A percentile compares a stretch with the other conserved stretches of the same genome.
These are phyloP conservation scores for Termitomyces sp. DNA, from an alignment of 768 basidiomycete genomes.

Conservation along the genomic window DNA sequence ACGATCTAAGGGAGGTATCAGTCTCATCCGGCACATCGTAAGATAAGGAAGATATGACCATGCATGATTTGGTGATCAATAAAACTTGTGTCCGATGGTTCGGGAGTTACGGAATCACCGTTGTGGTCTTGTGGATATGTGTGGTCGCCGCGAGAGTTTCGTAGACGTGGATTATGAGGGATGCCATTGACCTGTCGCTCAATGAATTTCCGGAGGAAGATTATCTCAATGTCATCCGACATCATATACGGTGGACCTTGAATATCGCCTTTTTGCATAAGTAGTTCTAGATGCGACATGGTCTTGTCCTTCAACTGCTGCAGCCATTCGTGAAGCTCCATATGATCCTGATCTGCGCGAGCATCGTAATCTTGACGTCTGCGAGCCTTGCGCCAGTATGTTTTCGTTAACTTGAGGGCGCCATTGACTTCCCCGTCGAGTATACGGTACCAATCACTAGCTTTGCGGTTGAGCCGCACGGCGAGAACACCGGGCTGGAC, in stretches of 20 bases:
- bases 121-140: constrained; percentile 35
- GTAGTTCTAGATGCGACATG: constrained; percentile 80
- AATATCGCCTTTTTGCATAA: constrained; percentile 86
- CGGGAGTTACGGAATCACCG: constrained; percentile 40
- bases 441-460: constrained; percentile 78
- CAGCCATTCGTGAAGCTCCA: constrained; percentile 85
- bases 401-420: constrained; percentile 80
- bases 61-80: constrained; percentile 25
- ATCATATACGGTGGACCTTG: constrained; percentile 78
- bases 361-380: constrained; percentile 82
- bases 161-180: constrained; percentile 76
- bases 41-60: constrained; percentile 20
- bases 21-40: background rate
- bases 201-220: constrained; percentile 78
- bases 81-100: constrained; percentile 41
- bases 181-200: constrained; percentile 73
- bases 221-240: constrained; percentile 73
- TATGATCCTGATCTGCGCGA: constrained; percentile 82
- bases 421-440: constrained; percentile 77
- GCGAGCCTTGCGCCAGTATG: constrained; percentile 79
- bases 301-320: constrained; percentile 86
- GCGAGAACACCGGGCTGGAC: constrained; percentile 81
- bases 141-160: constrained; percentile 39
- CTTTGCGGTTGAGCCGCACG: constrained; percentile 66
- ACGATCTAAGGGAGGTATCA: constrained; percentile 22